Evolutionary conservation across 352 stramenopile species (phyloP), one percentile per base, ranked within the genome.

Genomic region (Phytophthora cryptogea): DNA sequence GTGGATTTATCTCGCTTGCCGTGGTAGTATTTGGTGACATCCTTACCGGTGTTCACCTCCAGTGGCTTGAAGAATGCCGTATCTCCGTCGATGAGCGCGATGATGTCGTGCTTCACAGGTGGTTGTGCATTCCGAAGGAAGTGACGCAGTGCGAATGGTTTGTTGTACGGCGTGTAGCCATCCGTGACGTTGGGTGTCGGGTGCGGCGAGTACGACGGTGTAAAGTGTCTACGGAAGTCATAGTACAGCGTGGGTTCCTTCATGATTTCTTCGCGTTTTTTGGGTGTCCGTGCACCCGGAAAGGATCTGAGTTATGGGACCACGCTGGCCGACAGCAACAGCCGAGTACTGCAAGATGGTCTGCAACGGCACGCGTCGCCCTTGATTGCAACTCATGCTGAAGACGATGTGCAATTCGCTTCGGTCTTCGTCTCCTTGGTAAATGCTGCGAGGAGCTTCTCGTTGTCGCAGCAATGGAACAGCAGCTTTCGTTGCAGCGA

Each of bases 201-300:
- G 17, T 83, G 67, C 17, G 64, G 72, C 5, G 64, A 72, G 59
- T 77, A 88, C 5, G 52, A 64, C 9, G 78, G 78, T 36, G 73
- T 77, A 53, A 86, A 83, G 46, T 86, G 76, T 33, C 70, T 58
- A 2, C 71, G 70, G 42, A 76, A 86, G 67, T 87, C 70, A 58
- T 80, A 70, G 46, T 87, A 85, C 35, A 87, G 68, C 33, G 55
- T 67, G 54, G 74, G 74, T 46, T 84, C 69, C 11, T 43, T 58
- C 41, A 83, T 50, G 9, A 65, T 37, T 9, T 58, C 20, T 3
- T 58, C 57, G 11, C 66, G 59, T 35, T n/a, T n/a, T n/a, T n/a
- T 84, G 54, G 23, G 49, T 52, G 1, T 68, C 59, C 26, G 68
- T 59, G 52, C 76, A 86, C 27, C 72, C 77, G 10, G 74, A 80